Evolutionary conservation across 192 early-diverging fungal genomes (phyloP).

Genomic region (Coemansia sp.): DNA sequence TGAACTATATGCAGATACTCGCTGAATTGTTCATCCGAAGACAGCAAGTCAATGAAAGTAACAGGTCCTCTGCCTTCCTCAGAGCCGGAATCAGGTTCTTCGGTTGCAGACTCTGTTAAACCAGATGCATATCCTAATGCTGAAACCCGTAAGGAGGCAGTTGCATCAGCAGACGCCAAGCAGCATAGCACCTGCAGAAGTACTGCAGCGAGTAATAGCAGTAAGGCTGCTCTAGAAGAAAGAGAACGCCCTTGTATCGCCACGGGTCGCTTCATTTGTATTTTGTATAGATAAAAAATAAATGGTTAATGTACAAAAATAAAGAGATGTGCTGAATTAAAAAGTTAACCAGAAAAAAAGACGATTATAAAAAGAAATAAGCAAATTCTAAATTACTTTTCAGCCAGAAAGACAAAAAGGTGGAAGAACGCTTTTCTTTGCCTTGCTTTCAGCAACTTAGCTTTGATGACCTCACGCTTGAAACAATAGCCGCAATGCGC

Average conservation of each 20-base stretch:
- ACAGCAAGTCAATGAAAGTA: conserved; percentile 62
- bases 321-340: neutral
- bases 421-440: neutral
- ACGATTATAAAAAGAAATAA: neutral
- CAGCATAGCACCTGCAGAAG: neutral
- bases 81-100: neutral
- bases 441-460: too few relatives aligned
- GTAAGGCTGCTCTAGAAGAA: neutral
- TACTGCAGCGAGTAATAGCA: neutral
- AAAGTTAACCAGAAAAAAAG: neutral
- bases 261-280: conserved; percentile 1
- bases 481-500: neutral
- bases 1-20: conserved; percentile 59
- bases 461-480: neutral
- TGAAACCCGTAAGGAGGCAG: neutral
- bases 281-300: neutral
- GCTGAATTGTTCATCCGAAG: conserved; percentile 55
- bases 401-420: neutral
- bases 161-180: neutral
- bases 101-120: neutral
- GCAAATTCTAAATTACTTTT: neutral
- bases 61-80: conserved; percentile 7
- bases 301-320: neutral
- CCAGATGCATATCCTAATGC: neutral
- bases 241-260: neutral